These are phyloP conservation scores for Trypanosoma conorhini DNA, from an alignment of 208 protist species.

Conservation along the genomic window DNA sequence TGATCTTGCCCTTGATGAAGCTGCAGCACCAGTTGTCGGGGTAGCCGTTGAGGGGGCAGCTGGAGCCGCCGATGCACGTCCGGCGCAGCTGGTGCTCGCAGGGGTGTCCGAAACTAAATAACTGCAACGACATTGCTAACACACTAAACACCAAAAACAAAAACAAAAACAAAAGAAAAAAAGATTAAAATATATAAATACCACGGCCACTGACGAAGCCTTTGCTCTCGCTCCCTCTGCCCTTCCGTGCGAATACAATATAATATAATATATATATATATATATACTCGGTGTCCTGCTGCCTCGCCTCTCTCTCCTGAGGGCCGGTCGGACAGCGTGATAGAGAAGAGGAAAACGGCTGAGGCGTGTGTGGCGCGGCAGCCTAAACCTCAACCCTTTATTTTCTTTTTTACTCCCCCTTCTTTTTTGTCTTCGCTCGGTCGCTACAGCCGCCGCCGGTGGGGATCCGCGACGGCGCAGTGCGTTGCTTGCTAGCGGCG, in stretches of 20 bases:
- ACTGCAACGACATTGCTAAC: slow-evolving; percentile 59
- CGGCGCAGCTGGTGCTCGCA: slow-evolving; percentile 89
- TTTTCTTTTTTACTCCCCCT: slow-evolving; percentile 12
- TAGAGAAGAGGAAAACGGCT: no score
- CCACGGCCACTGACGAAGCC: background rate
- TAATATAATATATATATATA: no score
- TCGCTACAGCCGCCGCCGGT: background rate
- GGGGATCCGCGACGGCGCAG: background rate
- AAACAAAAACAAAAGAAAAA: no score
- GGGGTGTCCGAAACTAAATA: slow-evolving; percentile 89
- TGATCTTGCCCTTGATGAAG: slow-evolving; percentile 91
- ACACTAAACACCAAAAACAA: background rate
- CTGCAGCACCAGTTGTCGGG: slow-evolving; percentile 90
- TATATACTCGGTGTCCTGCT: no score
- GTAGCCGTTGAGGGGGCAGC: slow-evolving; percentile 88
- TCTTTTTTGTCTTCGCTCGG: background rate
- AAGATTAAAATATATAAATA: no score
- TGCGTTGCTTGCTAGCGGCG: background rate
- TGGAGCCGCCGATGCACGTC: slow-evolving; percentile 80
- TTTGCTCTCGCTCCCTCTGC: slow-evolving; percentile 18
- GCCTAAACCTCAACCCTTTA: no score
- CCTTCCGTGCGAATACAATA: no score
- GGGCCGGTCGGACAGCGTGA: no score
- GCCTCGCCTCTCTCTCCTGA: no score
- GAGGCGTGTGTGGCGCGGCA: no score